phyloP scores from a whole-genome alignment of 1,139 yeast species.

The Tardiomyces blankii region DNA sequence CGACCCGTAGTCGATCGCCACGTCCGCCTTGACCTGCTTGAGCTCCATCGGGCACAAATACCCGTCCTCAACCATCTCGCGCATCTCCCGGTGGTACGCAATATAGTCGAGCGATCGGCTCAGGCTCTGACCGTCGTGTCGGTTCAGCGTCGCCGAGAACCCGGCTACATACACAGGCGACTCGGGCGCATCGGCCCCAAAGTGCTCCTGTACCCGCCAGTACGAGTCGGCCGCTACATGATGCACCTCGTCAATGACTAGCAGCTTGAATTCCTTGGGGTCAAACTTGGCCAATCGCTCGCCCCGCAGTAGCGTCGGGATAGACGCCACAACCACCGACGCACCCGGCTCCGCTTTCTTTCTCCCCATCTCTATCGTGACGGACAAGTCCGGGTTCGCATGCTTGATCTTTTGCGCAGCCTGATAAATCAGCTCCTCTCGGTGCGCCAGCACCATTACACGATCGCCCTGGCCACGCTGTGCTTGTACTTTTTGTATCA shows the following conservation, averaged over 20 bases:
- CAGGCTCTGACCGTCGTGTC: constrained; percentile 58
- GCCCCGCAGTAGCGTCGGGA: constrained; percentile 46
- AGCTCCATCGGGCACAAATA: constrained; percentile 65
- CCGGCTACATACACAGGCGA: constrained; percentile 56
- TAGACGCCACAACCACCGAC: constrained; percentile 61
- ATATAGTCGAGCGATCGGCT: constrained; percentile 58
- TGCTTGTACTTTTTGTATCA: constrained; percentile 42
- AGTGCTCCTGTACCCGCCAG: constrained; percentile 41
- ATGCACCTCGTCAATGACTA: constrained; percentile 88
- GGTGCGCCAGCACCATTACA: constrained; percentile 66
- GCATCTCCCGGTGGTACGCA: constrained; percentile 55
- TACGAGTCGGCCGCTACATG: constrained; percentile 77
- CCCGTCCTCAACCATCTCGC: constrained; percentile 57
- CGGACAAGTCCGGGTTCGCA: constrained; percentile 40
- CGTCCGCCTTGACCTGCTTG: constrained; percentile 35
- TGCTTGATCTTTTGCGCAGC: constrained; percentile 42
- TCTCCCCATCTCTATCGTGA: constrained; percentile 68
- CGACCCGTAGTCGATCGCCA: not conserved
- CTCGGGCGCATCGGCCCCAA: constrained; percentile 36
- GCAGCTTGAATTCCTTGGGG: constrained; percentile 51
- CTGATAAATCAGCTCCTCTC: constrained; percentile 69
- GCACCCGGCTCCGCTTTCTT: constrained; percentile 22
- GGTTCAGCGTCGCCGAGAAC: constrained; percentile 68
- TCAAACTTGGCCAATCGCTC: constrained; percentile 42
- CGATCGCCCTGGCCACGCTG: constrained; percentile 32